Conservation (phyloP, 192 early-diverging fungal species). For the Rhizoclosmatium sp. region DNA sequence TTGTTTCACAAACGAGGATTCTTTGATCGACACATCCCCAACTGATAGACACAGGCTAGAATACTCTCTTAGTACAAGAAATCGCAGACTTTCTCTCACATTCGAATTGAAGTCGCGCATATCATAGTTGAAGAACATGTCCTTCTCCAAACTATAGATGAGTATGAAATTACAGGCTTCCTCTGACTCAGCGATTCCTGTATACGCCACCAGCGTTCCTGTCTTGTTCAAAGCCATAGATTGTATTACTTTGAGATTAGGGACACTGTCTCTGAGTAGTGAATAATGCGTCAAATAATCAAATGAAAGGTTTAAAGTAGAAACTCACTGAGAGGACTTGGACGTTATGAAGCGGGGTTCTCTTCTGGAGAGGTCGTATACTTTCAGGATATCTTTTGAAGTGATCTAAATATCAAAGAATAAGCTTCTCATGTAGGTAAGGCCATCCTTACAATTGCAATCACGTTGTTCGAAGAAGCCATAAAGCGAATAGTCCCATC, state of each 20-base stretch:
- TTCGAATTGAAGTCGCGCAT: conserved; percentile 19
- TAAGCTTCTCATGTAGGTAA: not conserved
- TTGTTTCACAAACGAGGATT: conserved; percentile 52
- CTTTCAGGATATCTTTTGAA: conserved; percentile 46
- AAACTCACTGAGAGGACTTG: conserved; percentile 28
- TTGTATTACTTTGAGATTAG: conserved; percentile 22
- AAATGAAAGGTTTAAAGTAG: not conserved
- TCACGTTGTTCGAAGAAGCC: conserved; percentile 13
- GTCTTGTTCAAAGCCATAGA: conserved; percentile 26
- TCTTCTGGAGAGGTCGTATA: conserved; percentile 38
- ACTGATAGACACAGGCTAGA: conserved; percentile 32
- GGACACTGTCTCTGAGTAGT: conserved; percentile 22
- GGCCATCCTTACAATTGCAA: conserved; percentile 31
- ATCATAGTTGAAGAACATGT: conserved; percentile 38
- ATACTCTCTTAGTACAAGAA: conserved; percentile 12
- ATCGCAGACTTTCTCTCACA: conserved; percentile 21
- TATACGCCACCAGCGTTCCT: conserved; percentile 24
- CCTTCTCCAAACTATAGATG: conserved; percentile 43
- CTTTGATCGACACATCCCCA: conserved; percentile 53
- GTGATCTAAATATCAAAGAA: conserved; percentile 36
- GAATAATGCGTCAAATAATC: not conserved
- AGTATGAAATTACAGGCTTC: conserved; percentile 31
- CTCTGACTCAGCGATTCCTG: conserved; percentile 31
- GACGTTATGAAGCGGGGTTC: conserved; percentile 43
- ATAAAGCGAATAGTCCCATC: conserved; percentile 38